Evolutionary conservation across 306 rosid species (phyloP), one percentile per base, ranked within the genome.

Genomic region (Rosa rugosa): DNA sequence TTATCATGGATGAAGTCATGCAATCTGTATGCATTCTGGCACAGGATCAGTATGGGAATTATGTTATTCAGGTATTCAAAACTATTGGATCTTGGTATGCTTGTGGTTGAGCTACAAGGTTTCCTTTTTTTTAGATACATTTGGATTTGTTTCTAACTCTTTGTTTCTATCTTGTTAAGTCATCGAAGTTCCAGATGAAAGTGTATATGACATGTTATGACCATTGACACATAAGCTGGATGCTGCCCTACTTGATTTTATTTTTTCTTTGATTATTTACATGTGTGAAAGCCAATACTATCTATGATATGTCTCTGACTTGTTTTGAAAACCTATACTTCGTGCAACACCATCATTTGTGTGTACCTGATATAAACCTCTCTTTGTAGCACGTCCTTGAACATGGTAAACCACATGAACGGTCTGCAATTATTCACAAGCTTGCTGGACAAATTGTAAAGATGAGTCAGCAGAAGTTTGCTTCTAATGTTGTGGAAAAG

Each of bases 381-480:
- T 84, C 72, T 77, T 81, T 80, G 79, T 60, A 95, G 99, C 99
- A 95, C 50, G 88, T 95, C 77, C 87, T 95, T 66, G 87, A 93
- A 85, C 90, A 89, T 74, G 98, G 98, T 50, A 90, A 91, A 79
- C 91, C 90, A 14, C 85, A 85, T 25, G 99, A 93, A 76, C 88
- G 96, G 80, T 82, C 97, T 76, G 86, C 82, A 75, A 87, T 93
- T 75, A 95, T 95, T 86, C 84, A 81, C 86, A 86, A 95, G 91
- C 98, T 95, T 63, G 97, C 94, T 1, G 99, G 99, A 56, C 97
- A 95, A 84, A 95, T 95, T 90, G 93, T 95, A 71, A 89, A 90
- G 88, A 95, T 95, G 98, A 95, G 99, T 83, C 98, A 93, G 80
- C 99, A 95, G 85, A 95, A 95, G 83, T 93, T 87, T 91, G 99